These are phyloP conservation scores for Schoenoplectus triqueter DNA, from an alignment of 202 grass and related monocot species.

Conservation along the genomic window DNA sequence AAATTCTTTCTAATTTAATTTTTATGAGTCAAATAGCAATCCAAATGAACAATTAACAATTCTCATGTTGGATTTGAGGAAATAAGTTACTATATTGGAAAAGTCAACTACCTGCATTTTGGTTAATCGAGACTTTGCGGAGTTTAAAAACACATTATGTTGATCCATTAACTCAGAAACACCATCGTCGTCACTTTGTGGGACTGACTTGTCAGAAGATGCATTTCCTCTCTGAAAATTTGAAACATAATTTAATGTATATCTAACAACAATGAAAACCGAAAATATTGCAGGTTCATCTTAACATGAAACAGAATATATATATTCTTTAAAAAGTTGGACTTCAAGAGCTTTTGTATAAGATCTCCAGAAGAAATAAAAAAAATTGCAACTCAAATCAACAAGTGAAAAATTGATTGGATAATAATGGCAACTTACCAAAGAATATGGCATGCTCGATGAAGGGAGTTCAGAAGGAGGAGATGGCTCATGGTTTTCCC, in stretches of 20 bases:
- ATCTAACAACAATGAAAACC: neutral
- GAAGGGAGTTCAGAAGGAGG: slow-evolving; percentile 66
- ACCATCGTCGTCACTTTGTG: slow-evolving; percentile 71
- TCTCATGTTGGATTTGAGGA: neutral
- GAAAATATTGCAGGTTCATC: slow-evolving; percentile 17
- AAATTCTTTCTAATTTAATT: neutral
- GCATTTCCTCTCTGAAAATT: slow-evolving; percentile 60
- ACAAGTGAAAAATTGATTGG: slow-evolving; percentile 22
- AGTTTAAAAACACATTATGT: slow-evolving; percentile 74
- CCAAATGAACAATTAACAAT: slow-evolving; percentile 10
- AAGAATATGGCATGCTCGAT: slow-evolving; percentile 56
- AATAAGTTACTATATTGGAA: neutral
- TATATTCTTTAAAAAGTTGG: neutral
- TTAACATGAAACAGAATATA: neutral
- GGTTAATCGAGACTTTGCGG: slow-evolving; percentile 65
- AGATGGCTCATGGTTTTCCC: slow-evolving; percentile 71
- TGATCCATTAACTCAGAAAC: slow-evolving; percentile 73
- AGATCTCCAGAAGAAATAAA: neutral
- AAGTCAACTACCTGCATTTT: slow-evolving; percentile 77
- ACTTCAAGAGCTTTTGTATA: neutral
- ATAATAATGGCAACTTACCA: slow-evolving; percentile 36
- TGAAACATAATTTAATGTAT: slow-evolving; percentile 34
- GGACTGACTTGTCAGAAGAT: slow-evolving; percentile 51
- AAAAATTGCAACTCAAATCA: slow-evolving; percentile 32
- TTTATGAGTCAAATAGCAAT: slow-evolving; percentile 10